phyloP scores from a whole-genome alignment of 2,329 filamentous ascomycete species.

The Sordariomycetes sp. region DNA sequence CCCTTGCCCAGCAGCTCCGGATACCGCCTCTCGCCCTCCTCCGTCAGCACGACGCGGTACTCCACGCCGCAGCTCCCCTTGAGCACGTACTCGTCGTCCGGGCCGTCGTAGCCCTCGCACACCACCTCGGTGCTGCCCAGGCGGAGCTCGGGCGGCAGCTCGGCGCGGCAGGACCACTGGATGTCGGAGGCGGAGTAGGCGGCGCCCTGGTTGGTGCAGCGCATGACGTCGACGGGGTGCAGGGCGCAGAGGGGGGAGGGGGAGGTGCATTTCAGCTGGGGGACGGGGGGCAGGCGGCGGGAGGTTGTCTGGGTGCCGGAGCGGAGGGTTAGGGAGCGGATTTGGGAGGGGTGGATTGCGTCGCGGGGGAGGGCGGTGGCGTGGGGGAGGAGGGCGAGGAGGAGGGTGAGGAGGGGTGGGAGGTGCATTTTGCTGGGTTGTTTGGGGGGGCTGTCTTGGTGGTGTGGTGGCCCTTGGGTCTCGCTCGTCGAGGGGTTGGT shows the following conservation, averaged over 20 bases:
- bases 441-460: neutral
- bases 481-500: neutral
- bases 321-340: constrained; percentile 71
- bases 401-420: neutral
- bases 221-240: constrained; percentile 68
- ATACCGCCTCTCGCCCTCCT: constrained; percentile 61
- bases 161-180: constrained; percentile 77
- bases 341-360: constrained; percentile 47
- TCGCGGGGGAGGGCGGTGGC: constrained; percentile 13
- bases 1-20: constrained; percentile 36
- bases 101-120: constrained; percentile 75
- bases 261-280: constrained; percentile 70
- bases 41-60: constrained; percentile 71
- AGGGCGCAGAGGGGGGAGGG: constrained; percentile 53
- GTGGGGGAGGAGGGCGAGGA: neutral
- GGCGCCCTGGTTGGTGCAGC: constrained; percentile 76
- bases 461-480: neutral
- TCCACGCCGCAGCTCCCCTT: constrained; percentile 90
- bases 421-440: neutral
- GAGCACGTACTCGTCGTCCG: constrained; percentile 76
- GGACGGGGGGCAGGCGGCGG: constrained; percentile 65
- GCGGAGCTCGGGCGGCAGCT: constrained; percentile 49
- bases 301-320: constrained; percentile 55
- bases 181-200: constrained; percentile 73
- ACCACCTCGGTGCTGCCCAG: constrained; percentile 81